Evolutionary conservation across 164 flowering plant genomes (phyloP).

Genomic region (Chimonanthus salicifolius): DNA sequence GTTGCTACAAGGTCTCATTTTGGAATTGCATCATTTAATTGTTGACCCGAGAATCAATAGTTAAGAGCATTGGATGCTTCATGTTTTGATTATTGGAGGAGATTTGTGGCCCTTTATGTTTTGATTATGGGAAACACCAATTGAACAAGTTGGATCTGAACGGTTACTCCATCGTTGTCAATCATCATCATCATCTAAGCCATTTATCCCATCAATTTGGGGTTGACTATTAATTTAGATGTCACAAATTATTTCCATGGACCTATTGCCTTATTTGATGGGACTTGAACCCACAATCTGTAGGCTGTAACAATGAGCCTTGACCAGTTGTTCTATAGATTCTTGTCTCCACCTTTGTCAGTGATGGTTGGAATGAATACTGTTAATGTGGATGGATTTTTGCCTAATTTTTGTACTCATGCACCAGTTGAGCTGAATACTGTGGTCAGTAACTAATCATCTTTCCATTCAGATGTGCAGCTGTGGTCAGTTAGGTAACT

Average conservation of each 20-base stretch:
- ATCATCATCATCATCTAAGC: no score
- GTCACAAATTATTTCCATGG: no score
- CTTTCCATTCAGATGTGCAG: background rate
- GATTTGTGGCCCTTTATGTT: background rate
- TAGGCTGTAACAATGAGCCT: no score
- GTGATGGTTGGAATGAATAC: background rate
- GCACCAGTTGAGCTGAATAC: background rate
- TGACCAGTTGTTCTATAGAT: background rate
- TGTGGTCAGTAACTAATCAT: background rate
- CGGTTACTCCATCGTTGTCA: no score
- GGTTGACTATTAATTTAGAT: no score
- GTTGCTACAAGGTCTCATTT: background rate
- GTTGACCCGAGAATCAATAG: background rate
- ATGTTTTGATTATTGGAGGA: background rate
- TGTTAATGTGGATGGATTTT: background rate
- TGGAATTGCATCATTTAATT: background rate
- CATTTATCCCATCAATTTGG: no score
- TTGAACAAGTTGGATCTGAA: background rate
- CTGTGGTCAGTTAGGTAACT: no score
- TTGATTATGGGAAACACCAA: background rate
- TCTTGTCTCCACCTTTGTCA: background rate
- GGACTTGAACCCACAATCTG: no score
- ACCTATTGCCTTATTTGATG: no score
- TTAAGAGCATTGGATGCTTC: background rate
- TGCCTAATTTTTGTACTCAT: no score